phyloP scores from a whole-genome alignment of 1,139 yeast species.

The Geotrichum bryndzae region DNA sequence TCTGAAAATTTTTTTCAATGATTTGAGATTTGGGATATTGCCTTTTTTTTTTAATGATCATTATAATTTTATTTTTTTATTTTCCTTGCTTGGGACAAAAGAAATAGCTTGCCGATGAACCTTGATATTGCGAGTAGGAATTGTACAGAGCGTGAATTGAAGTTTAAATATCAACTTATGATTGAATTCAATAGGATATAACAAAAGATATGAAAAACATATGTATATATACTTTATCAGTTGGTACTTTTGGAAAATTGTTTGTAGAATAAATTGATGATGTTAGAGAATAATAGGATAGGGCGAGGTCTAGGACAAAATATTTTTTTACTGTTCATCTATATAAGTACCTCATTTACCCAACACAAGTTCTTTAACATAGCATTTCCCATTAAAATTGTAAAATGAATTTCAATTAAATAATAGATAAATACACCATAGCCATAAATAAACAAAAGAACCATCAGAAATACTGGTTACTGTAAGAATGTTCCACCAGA shows the following conservation, averaged over 20 bases:
- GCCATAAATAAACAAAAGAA: not conserved
- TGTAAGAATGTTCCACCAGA: constrained; percentile 78
- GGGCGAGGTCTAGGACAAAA: no score
- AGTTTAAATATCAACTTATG: no score
- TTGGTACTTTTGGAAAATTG: no score
- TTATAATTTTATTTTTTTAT: not conserved
- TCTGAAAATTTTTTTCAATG: not conserved
- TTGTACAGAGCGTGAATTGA: not conserved
- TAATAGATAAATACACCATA: not conserved
- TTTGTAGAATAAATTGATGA: no score
- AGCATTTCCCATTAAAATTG: not conserved
- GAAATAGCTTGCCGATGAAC: not conserved
- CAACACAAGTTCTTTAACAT: not conserved
- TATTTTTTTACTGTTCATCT: not conserved
- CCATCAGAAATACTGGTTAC: constrained; percentile 40
- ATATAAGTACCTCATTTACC: not conserved
- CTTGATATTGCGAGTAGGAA: not conserved
- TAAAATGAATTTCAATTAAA: not conserved
- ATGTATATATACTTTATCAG: not conserved
- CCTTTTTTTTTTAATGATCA: not conserved
- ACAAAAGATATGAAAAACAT: not conserved
- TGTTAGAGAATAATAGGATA: no score
- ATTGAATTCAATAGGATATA: not conserved
- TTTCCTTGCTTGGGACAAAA: not conserved
- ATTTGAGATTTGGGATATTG: not conserved